Conservation (phyloP, 495 filamentous ascomycete species). For the Saxispiralis lemnorum region DNA sequence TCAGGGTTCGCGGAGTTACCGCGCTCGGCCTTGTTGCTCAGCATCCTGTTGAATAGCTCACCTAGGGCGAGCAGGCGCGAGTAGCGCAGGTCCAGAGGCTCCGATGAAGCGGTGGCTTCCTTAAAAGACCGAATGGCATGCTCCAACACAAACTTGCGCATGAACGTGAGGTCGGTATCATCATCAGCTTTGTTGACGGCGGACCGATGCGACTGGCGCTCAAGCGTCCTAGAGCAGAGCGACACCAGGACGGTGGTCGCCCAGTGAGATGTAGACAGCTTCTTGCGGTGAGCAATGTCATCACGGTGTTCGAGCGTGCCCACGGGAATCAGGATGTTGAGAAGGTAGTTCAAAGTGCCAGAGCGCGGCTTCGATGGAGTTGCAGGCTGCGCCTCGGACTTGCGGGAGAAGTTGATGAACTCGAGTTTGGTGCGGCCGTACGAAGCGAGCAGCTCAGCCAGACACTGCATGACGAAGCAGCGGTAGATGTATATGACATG, state of each 20-base stretch:
- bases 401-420: conserved; percentile 95
- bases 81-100: conserved; percentile 75
- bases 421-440: conserved; percentile 93
- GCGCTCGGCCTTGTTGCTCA: conserved; percentile 29
- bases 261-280: conserved; percentile 61
- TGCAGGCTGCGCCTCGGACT: conserved; percentile 58
- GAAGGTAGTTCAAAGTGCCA: conserved; percentile 78
- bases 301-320: conserved; percentile 61
- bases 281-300: conserved; percentile 61
- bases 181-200: conserved; percentile 43
- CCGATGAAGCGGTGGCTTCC: conserved; percentile 61
- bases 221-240: conserved; percentile 71
- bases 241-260: conserved; percentile 72
- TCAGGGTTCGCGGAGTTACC: background rate
- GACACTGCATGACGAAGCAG: conserved; percentile 83
- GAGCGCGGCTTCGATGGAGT: conserved; percentile 91
- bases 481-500: conserved; percentile 93
- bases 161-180: conserved; percentile 62
- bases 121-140: conserved; percentile 83
- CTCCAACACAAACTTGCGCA: conserved; percentile 85
- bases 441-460: conserved; percentile 79
- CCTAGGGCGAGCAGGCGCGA: conserved; percentile 66
- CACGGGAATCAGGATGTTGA: conserved; percentile 67
- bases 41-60: conserved; percentile 84
- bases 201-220: conserved; percentile 29